Evolutionary conservation across 192 early-diverging fungal species (phyloP).

Genomic region (Backusella circina): DNA sequence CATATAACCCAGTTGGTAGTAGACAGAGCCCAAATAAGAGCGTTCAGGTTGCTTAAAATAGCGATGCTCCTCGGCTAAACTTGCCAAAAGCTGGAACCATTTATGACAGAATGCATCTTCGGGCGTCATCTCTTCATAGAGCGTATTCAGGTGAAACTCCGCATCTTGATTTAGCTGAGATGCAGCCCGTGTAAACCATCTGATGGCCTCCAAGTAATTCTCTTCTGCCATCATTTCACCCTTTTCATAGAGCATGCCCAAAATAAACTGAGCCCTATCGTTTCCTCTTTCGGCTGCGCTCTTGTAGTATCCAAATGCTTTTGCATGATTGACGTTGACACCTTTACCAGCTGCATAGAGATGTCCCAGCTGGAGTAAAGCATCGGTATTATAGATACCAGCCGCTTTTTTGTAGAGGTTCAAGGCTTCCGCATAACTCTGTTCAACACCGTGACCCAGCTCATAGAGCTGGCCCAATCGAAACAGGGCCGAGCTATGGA

Average conservation of each 20-base stretch:
- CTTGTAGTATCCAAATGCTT: neutral
- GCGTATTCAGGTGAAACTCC: neutral
- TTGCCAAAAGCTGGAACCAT: neutral
- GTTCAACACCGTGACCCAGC: neutral
- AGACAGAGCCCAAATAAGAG: neutral
- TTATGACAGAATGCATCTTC: conserved; percentile 1
- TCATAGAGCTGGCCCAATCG: neutral
- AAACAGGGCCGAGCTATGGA: neutral
- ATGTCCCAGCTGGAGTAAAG: neutral
- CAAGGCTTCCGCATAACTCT: neutral
- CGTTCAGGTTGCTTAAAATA: neutral
- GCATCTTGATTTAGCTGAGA: neutral
- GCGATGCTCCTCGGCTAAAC: neutral
- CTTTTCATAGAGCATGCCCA: neutral
- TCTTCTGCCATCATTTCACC: neutral
- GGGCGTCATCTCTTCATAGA: neutral
- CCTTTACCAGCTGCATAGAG: neutral
- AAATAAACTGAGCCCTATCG: neutral
- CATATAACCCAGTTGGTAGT: neutral
- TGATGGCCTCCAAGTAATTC: neutral
- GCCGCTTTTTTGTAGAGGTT: neutral
- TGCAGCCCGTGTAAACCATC: neutral
- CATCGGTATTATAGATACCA: neutral
- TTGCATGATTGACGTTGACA: neutral
- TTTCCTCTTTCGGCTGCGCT: neutral